Percentiles rank a stretch among this genome's conserved stretches.
Evolutionary conservation across 306 rosid species (phyloP).

Genomic region (Gynostemma pentaphyllum): DNA sequence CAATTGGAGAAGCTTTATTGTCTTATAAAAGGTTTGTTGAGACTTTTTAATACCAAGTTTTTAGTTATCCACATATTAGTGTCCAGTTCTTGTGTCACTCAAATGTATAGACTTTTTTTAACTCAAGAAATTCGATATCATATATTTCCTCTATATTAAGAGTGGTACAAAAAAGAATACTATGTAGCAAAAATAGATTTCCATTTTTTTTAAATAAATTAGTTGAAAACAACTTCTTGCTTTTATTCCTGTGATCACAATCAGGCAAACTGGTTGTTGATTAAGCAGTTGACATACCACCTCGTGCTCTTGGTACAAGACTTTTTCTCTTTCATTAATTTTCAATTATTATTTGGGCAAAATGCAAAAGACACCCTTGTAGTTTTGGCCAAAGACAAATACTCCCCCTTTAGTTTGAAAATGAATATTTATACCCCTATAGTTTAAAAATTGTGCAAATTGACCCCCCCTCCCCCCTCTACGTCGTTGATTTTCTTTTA

Average conservation of each 20-base stretch:
- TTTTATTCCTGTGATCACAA: neutral
- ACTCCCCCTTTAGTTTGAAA: no score
- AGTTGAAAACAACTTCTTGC: neutral
- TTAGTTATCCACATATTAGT: conserved; percentile 7
- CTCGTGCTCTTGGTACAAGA: no score
- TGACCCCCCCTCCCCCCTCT: no score
- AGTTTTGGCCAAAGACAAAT: no score
- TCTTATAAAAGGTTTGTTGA: conserved; percentile 50
- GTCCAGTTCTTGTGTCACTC: neutral
- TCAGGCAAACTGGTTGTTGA: neutral
- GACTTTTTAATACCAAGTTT: neutral
- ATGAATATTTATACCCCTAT: no score
- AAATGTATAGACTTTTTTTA: neutral
- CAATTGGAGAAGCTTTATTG: conserved; percentile 63
- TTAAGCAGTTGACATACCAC: neutral
- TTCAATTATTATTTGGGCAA: no score
- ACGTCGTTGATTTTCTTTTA: no score
- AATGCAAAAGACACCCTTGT: no score
- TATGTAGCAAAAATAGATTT: neutral
- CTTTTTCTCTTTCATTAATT: no score
- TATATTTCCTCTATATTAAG: neutral
- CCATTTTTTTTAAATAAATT: neutral
- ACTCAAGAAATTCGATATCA: neutral
- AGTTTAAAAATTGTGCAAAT: no score
- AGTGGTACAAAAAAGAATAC: neutral